phyloP scores from a whole-genome alignment of 2,329 filamentous ascomycete species.

The Paecilomyces niveus region DNA sequence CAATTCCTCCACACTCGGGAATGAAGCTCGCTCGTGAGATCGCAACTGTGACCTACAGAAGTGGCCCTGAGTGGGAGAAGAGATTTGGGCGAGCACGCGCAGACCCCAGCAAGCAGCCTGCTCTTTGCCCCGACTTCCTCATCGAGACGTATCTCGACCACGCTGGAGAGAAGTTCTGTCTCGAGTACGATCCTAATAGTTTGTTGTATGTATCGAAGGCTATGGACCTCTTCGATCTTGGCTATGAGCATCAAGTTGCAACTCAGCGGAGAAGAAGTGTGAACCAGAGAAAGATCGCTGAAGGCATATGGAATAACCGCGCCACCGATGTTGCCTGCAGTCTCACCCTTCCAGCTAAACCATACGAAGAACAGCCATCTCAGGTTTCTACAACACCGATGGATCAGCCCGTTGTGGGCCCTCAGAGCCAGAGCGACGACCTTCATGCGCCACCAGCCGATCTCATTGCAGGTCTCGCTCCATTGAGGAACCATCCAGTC shows the following conservation, averaged over 20 bases:
- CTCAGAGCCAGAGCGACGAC: constrained; percentile 21
- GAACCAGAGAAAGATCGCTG: constrained; percentile 52
- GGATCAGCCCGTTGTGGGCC: constrained; percentile 20
- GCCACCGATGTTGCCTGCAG: constrained; percentile 55
- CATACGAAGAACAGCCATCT: constrained; percentile 80
- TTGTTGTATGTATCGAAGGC: constrained; percentile 95
- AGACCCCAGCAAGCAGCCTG: constrained; percentile 77
- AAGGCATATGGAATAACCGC: constrained; percentile 28
- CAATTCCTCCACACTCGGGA: constrained; percentile 82
- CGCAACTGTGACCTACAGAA: constrained; percentile 93
- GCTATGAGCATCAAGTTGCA: constrained; percentile 59
- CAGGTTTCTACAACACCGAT: constrained; percentile 28
- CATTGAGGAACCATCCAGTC: constrained; percentile 68
- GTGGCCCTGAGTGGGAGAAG: constrained; percentile 94
- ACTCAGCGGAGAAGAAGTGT: constrained; percentile 56
- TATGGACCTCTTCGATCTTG: constrained; percentile 96
- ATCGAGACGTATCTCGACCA: constrained; percentile 98
- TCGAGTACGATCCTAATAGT: constrained; percentile 94
- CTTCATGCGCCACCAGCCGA: constrained; percentile 61
- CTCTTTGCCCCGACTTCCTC: constrained; percentile 92
- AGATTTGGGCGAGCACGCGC: constrained; percentile 83
- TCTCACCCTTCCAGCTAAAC: constrained; percentile 71
- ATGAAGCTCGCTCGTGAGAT: constrained; percentile 99
- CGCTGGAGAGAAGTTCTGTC: constrained; percentile 94
- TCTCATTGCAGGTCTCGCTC: constrained; percentile 65